Evolutionary conservation across 176 grass and related monocot genomes (phyloP), one percentile per base, ranked within the genome.

Genomic region (Triticum turgidum): DNA sequence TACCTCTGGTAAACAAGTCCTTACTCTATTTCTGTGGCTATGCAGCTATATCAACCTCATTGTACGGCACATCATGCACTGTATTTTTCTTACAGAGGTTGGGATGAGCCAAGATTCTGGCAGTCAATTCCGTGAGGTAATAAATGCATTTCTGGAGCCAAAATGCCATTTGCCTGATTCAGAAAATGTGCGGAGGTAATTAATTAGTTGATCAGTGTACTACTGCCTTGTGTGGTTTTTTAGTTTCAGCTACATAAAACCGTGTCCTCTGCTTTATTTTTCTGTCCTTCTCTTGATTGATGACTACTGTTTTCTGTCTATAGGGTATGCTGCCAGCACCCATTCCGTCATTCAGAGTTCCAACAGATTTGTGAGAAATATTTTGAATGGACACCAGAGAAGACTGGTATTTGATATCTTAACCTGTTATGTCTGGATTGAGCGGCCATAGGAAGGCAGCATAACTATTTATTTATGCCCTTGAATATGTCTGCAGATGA

Each of bases 151-250:
- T 90, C 85, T 98, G 69, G 92, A 91, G 41, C 96, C 96, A 45
- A 98, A 98, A 92, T 95, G 91, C 65, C 91, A 95, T 81, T 89
- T 84, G 35, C 82, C 93, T 85, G 93, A 98, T 89, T 98, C 96
- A 25, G 89, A 98, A 69, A 52, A 76, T 42, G 91, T 95, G 56
- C 86, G 85, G 58, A 98, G 93, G 96, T 97, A 87, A 83, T 83
- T 37, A 89, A 51, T 80, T 89, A 68, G 47, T 67, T 27, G 20
- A 85, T 61, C 84, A 52, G 84, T 61, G 45, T 7, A 65, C 38
- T 10, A 65, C 38, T 73, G 73, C 3, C 47, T 81, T 66, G 25
- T 75, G 21, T 80, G 47, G 22, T 82, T 83, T 69, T 39, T 77
- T 68, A 71, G 51, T 29, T 22, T 73, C 58, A 38, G 29, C n/a